These are phyloP conservation scores for Tremella yokohamensis DNA, from an alignment of 768 basidiomycete species.

Conservation along the genomic window DNA sequence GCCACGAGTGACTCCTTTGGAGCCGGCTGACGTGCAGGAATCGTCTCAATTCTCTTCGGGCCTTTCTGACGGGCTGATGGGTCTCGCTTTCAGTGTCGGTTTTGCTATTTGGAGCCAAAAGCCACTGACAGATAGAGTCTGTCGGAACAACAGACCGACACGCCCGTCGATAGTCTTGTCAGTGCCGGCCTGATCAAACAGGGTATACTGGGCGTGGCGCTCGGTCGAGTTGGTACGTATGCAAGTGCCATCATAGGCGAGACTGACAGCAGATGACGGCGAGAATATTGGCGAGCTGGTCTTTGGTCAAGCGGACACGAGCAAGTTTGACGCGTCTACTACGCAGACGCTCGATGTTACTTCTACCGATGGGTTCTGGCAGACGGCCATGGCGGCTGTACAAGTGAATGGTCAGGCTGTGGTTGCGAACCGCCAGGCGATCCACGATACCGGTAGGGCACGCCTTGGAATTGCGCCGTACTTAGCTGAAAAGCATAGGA, in stretches of 20 bases:
- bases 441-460: conserved; percentile 66
- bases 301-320: conserved; percentile 69
- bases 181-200: conserved; percentile 59
- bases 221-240: conserved; percentile 60
- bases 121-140: conserved; percentile 66
- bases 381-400: conserved; percentile 62
- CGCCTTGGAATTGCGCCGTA: conserved; percentile 29
- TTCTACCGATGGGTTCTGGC: conserved; percentile 62
- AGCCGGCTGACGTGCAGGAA: conserved; percentile 18
- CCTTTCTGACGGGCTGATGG: conserved; percentile 56
- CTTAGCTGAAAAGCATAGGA: conserved; percentile 11
- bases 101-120: conserved; percentile 8
- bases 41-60: conserved; percentile 35
- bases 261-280: conserved; percentile 18
- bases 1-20: conserved; percentile 18
- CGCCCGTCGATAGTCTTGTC: conserved; percentile 70
- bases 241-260: not conserved
- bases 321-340: conserved; percentile 65
- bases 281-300: conserved; percentile 64
- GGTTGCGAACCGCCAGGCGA: conserved; percentile 62
- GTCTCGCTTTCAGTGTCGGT: conserved; percentile 18
- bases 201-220: conserved; percentile 74
- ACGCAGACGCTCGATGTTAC: conserved; percentile 21
- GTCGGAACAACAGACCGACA: conserved; percentile 63
- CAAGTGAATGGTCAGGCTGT: conserved; percentile 58